These are phyloP conservation scores for Pulveroboletus sp. DNA, from an alignment of 768 basidiomycete species.

Conservation along the genomic window DNA sequence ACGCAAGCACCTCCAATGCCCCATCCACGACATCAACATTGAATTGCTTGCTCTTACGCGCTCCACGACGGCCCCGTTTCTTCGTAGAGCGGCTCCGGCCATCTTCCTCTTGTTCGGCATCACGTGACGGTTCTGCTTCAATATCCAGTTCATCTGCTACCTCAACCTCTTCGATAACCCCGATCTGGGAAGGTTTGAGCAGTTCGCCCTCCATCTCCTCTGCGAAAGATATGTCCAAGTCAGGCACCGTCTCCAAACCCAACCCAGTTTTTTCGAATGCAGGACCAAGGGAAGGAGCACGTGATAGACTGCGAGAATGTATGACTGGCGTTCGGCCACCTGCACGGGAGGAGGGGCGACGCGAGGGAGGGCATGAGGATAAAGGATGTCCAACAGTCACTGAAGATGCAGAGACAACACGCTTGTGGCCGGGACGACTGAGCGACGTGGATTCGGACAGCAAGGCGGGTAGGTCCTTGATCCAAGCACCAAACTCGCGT, in stretches of 20 bases:
- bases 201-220: conserved; percentile 43
- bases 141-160: conserved; percentile 31
- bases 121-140: conserved; percentile 15
- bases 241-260: conserved; percentile 46
- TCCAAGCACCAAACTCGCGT: conserved; percentile 82
- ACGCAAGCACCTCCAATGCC: conserved; percentile 67
- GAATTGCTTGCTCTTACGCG: conserved; percentile 64
- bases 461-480: conserved; percentile 72
- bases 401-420: conserved; percentile 57
- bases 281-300: conserved; percentile 61
- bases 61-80: conserved; percentile 81
- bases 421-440: conserved; percentile 44
- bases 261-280: conserved; percentile 40
- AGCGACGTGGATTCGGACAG: conserved; percentile 42
- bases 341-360: conserved; percentile 68
- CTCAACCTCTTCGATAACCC: conserved; percentile 37
- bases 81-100: conserved; percentile 55
- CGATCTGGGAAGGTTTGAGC: conserved; percentile 22
- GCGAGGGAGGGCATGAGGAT: conserved; percentile 59
- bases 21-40: conserved; percentile 39
- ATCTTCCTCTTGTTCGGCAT: conserved; percentile 33
- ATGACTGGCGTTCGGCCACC: conserved; percentile 52
- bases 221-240: conserved; percentile 38
- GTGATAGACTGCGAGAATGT: conserved; percentile 53
- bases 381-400: conserved; percentile 59